Base-by-base conservation (phyloP, 495 filamentous ascomycete species). In the Evernia prunastri region DNA sequence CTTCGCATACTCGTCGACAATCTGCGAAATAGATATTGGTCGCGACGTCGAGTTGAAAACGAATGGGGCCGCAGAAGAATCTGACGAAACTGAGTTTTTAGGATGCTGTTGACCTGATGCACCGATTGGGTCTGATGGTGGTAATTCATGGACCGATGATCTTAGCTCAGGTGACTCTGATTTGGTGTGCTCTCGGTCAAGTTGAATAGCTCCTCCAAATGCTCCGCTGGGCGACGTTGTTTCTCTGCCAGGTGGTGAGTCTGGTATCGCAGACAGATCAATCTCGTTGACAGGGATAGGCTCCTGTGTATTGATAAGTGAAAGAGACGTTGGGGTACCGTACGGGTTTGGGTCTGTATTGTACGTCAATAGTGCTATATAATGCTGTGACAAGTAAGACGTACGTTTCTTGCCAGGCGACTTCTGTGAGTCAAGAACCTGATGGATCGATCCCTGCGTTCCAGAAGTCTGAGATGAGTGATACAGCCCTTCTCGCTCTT, bases 91-190 rank as follows among this genome's bases (percentile, higher is more conserved):
- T 12, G 37, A 10, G 11, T 29, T 42, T 3, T 1, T 4, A 58
- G 20, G 18, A 20, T 27, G 27, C 40, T 63, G 54, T 56, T 56
- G 37, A 9, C 29, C 42, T 1, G 20, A 27, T 18, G 15, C 8
- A 51, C 25, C 15, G 8, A 39, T 35, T 40, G 27, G 23, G 10
- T 42, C 15, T 8, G 23, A 13, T 23, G 37, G 43, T 56, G 67
- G 47, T 18, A 61, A 25, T 27, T 63, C 51, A 33, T 57, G 54
- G n/a, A 66, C 35, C 20, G 57, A 63, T n/a, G 39, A 10, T 39
- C 47, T 49, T 1, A 69, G 60, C 49, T 66, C 67, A 54, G 67
- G 67, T 15, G 67, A 69, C 43, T 66, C 63, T n/a, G 67, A 69
- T 45, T 69, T 69, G 0, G 67, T 66, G 36, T 25, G 45, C 18